phyloP scores from a whole-genome alignment of 345 rosid genomes.

The Turnera subulata region DNA sequence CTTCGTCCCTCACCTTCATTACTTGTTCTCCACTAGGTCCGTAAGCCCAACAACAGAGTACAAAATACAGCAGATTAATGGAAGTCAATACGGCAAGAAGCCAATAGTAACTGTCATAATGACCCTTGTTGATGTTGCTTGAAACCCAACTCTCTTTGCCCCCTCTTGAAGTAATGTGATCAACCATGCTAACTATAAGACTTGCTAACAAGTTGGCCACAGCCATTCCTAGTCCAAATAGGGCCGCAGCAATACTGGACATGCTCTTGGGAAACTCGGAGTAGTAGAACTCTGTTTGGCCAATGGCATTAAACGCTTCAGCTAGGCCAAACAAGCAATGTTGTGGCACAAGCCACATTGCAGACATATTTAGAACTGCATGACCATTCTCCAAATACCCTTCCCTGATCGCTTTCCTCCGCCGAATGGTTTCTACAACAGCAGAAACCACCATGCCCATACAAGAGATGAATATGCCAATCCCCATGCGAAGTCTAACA shows the following conservation, averaged over 20 bases:
- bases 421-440: slow-evolving; percentile 34
- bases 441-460: slow-evolving; percentile 32
- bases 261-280: slow-evolving; percentile 48
- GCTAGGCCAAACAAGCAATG: slow-evolving; percentile 34
- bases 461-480: slow-evolving; percentile 30
- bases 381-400: slow-evolving; percentile 23
- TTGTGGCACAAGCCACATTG: slow-evolving; percentile 44
- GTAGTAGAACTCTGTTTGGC: slow-evolving; percentile 49
- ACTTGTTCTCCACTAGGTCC: slow-evolving; percentile 48
- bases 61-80: slow-evolving; percentile 55
- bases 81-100: slow-evolving; percentile 32
- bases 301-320: slow-evolving; percentile 41
- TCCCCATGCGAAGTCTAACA: slow-evolving; percentile 48
- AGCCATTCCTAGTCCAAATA: slow-evolving; percentile 16
- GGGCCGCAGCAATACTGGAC: slow-evolving; percentile 42
- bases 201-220: slow-evolving; percentile 40
- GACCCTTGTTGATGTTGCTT: slow-evolving; percentile 42
- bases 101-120: slow-evolving; percentile 52
- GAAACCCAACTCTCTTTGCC: slow-evolving; percentile 47
- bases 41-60: slow-evolving; percentile 66
- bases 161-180: slow-evolving; percentile 18
- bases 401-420: slow-evolving; percentile 22
- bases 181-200: slow-evolving; percentile 32
- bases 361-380: slow-evolving; percentile 37
- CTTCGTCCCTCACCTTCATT: slow-evolving; percentile 28